Conservation (phyloP, 208 protist genomes). For the Naegleria fowleri region DNA sequence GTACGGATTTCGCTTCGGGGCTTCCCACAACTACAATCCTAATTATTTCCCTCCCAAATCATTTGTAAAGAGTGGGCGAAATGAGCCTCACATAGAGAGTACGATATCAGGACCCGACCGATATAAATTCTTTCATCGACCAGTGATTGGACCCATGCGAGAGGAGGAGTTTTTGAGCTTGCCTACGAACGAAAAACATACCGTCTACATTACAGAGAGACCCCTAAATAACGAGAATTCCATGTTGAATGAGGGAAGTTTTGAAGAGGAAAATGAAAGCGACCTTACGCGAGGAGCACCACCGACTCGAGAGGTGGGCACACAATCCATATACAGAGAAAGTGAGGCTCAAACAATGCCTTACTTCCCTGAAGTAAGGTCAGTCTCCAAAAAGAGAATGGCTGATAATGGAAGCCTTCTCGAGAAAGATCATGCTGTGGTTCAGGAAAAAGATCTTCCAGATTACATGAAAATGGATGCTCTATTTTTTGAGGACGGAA, state of each 20-base stretch:
- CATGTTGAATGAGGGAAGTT: no score
- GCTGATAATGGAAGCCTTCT: neutral
- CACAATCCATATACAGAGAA: constrained; percentile 18
- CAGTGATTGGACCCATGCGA: neutral
- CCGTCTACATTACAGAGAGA: neutral
- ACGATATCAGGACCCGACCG: neutral
- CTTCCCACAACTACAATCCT: neutral
- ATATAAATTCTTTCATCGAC: constrained; percentile 9
- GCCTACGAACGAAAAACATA: neutral
- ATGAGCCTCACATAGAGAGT: neutral
- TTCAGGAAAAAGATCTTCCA: neutral
- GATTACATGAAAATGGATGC: neutral
- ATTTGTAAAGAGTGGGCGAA: neutral
- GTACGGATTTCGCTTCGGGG: neutral
- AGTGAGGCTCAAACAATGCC: constrained; percentile 6
- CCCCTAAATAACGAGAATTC: neutral
- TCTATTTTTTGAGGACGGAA: neutral
- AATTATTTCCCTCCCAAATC: constrained; percentile 11
- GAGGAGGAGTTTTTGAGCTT: neutral
- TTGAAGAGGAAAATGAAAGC: neutral
- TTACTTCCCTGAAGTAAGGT: neutral
- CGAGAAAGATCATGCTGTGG: neutral
- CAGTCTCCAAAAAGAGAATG: neutral
- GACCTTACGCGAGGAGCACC: neutral
- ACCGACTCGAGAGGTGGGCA: neutral